These are phyloP conservation scores for Floccularia luteovirens DNA, from an alignment of 768 basidiomycete species.

Conservation along the genomic window DNA sequence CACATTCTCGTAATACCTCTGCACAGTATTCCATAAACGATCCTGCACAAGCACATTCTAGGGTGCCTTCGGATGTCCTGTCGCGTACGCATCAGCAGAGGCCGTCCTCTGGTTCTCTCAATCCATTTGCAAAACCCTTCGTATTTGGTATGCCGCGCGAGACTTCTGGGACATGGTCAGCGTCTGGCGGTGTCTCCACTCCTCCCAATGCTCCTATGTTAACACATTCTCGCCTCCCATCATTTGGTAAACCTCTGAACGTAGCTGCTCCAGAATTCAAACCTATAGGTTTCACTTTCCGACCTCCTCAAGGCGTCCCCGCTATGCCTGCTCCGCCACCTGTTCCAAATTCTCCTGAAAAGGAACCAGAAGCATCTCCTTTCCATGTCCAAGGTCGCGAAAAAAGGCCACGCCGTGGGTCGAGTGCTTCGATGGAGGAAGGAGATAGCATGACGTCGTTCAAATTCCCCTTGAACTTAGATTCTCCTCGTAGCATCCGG, in stretches of 20 bases:
- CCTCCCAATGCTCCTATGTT: conserved; percentile 26
- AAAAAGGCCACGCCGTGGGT: conserved; percentile 63
- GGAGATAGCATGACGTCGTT: conserved; percentile 68
- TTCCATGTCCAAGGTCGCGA: conserved; percentile 66
- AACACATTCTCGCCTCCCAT: conserved; percentile 35
- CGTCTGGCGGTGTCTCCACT: conserved; percentile 14
- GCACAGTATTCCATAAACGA: conserved; percentile 55
- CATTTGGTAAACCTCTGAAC: conserved; percentile 66
- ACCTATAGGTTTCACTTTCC: conserved; percentile 71
- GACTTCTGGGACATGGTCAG: conserved; percentile 14
- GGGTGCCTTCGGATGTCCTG: conserved; percentile 33
- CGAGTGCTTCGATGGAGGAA: conserved; percentile 36
- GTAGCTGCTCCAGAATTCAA: conserved; percentile 77
- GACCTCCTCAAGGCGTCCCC: conserved; percentile 60
- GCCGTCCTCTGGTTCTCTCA: conserved; percentile 33
- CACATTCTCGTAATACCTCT: conserved; percentile 61
- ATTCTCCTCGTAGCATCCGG: conserved; percentile 42
- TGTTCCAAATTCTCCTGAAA: conserved; percentile 6
- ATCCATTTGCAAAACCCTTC: conserved; percentile 80
- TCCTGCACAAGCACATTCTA: conserved; percentile 58
- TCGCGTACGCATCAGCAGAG: conserved; percentile 14
- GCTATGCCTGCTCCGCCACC: conserved; percentile 36
- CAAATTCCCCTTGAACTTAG: conserved; percentile 57
- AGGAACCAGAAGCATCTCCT: conserved; percentile 27
- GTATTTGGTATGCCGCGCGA: conserved; percentile 52